phyloP scores from a whole-genome alignment of 495 filamentous ascomycete genomes.

The Lasiosphaeria ovina region DNA sequence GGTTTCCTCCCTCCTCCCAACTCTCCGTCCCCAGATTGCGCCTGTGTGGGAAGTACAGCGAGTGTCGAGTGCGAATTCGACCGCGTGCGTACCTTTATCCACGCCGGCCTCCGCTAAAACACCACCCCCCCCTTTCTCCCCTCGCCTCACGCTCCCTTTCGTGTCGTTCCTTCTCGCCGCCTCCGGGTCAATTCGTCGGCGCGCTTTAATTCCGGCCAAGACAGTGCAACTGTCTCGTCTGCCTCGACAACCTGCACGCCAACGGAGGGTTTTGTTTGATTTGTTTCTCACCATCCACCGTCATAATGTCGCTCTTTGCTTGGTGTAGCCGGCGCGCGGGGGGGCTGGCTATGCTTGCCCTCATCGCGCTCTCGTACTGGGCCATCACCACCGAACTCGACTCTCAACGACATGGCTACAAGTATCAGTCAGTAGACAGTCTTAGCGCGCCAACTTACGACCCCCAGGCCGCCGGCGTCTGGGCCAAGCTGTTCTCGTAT shows the following conservation, averaged over 20 bases:
- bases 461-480: slow-evolving; percentile 33
- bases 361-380: slow-evolving; percentile 44
- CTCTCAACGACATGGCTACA: slow-evolving; percentile 44
- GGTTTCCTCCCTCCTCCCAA: slow-evolving; percentile 24
- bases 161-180: slow-evolving; percentile 7
- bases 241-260: slow-evolving; percentile 7
- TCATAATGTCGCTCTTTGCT: slow-evolving; percentile 45
- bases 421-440: slow-evolving; percentile 43
- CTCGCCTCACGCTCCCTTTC: slow-evolving; percentile 8
- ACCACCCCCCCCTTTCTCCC: not conserved
- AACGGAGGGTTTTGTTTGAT: not conserved
- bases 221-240: slow-evolving; percentile 6
- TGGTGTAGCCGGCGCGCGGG: slow-evolving; percentile 50
- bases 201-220: slow-evolving; percentile 7
- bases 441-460: slow-evolving; percentile 39
- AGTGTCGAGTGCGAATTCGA: slow-evolving; percentile 21
- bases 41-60: slow-evolving; percentile 22
- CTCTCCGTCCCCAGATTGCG: slow-evolving; percentile 17
- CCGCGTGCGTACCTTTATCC: slow-evolving; percentile 20
- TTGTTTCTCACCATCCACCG: slow-evolving; percentile 4
- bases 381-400: slow-evolving; percentile 45
- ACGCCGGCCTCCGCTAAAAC: slow-evolving; percentile 13
- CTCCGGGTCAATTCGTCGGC: slow-evolving; percentile 16
- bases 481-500: slow-evolving; percentile 46
- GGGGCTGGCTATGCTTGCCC: slow-evolving; percentile 48